phyloP scores from a whole-genome alignment of 23 red algal genomes.

The Chondrus crispus region DNA sequence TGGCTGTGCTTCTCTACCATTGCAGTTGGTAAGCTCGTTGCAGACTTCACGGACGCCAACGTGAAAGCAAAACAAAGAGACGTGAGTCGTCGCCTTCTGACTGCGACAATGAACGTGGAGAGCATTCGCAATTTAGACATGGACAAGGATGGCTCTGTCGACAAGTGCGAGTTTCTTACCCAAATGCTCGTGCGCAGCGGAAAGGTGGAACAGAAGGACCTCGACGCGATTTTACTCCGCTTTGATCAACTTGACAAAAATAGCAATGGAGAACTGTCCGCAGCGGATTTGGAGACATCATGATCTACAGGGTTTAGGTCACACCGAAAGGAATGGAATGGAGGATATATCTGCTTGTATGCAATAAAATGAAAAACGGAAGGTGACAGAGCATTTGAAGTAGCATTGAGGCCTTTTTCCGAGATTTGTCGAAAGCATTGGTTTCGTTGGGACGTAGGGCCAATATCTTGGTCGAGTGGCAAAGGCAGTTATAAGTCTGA shows the following conservation, averaged over 20 bases:
- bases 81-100: slow-evolving; percentile 36
- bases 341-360: no score
- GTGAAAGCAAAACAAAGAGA: slow-evolving; percentile 42
- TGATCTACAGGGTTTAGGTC: no score
- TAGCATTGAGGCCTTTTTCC: no score
- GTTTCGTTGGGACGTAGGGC: no score
- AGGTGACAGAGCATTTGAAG: no score
- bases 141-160: slow-evolving; percentile 48
- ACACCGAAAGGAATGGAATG: no score
- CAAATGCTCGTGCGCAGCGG: slow-evolving; percentile 60
- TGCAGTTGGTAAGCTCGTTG: slow-evolving; percentile 57
- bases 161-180: slow-evolving; percentile 47
- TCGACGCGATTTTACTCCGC: slow-evolving; percentile 22
- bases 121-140: slow-evolving; percentile 31
- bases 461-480: no score
- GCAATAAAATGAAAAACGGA: no score
- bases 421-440: no score
- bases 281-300: slow-evolving; percentile 18
- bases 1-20: slow-evolving; percentile 80
- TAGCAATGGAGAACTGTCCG: slow-evolving; percentile 46
- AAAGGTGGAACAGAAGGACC: slow-evolving; percentile 46
- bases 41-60: slow-evolving; percentile 36
- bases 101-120: slow-evolving; percentile 32
- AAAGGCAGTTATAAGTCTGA: no score
- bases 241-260: slow-evolving; percentile 72